A percentile compares a stretch with the other conserved stretches of the same genome.
phyloP scores from a whole-genome alignment of 345 rosid genomes.

The Salix caprea region DNA sequence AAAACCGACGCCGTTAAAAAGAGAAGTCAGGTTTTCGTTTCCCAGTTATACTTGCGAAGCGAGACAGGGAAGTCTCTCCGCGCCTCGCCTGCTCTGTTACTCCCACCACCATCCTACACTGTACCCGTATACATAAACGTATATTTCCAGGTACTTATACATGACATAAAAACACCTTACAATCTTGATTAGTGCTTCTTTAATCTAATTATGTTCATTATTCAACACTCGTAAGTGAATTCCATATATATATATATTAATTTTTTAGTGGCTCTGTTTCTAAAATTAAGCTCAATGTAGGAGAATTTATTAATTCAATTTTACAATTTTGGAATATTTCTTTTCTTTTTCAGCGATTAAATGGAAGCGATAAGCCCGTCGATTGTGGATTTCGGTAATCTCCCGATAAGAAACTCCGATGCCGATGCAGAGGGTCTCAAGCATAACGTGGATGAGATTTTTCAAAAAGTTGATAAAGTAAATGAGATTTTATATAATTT shows the following conservation, averaged over 20 bases:
- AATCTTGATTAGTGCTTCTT: too few species aligned
- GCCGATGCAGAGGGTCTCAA: slow-evolving; percentile 20
- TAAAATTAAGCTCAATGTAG: background rate
- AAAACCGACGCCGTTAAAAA: background rate
- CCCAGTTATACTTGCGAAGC: background rate
- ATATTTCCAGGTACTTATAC: background rate
- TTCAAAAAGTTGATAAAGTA: slow-evolving; percentile 24
- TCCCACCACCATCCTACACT: background rate
- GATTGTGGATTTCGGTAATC: background rate
- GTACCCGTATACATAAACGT: background rate
- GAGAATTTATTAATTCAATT: background rate
- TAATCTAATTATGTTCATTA: too few species aligned
- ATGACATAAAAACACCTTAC: background rate
- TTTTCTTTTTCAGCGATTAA: background rate
- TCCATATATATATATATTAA: too few species aligned
- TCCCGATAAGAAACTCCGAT: background rate
- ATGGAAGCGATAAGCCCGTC: slow-evolving; percentile 12
- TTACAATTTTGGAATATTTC: background rate
- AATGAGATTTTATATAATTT: too few species aligned
- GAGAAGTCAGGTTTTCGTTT: background rate
- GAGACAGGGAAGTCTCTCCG: background rate
- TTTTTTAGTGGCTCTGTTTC: too few species aligned
- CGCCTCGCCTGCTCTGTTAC: background rate
- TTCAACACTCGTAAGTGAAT: too few species aligned
- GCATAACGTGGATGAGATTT: slow-evolving; percentile 22